These are phyloP conservation scores for Herpetospermum pedunculosum DNA, from an alignment of 306 rosid species.

Conservation along the genomic window DNA sequence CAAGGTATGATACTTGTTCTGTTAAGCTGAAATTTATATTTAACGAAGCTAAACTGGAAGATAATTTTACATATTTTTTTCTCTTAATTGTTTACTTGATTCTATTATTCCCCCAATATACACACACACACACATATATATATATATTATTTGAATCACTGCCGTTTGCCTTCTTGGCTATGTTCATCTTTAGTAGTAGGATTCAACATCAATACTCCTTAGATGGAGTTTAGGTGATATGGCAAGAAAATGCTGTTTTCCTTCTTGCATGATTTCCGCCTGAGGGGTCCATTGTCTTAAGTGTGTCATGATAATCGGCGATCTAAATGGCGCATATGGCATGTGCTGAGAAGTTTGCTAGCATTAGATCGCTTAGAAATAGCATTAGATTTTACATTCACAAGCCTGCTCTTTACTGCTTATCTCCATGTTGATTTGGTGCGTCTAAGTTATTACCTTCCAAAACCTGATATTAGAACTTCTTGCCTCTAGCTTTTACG, in stretches of 20 bases:
- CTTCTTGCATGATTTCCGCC: background rate
- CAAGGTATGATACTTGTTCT: slow-evolving; percentile 45
- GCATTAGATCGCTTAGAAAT: background rate
- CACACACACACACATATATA: too few relatives aligned
- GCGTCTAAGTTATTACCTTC: background rate
- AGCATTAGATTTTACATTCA: background rate
- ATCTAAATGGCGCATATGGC: background rate
- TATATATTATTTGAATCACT: too few relatives aligned
- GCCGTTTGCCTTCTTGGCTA: background rate
- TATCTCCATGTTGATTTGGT: background rate
- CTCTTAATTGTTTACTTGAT: background rate
- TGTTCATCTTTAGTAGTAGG: background rate
- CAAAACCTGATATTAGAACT: background rate
- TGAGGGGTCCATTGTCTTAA: background rate
- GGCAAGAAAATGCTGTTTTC: background rate
- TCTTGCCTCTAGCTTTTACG: background rate
- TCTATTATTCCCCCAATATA: too few relatives aligned
- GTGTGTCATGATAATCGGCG: background rate
- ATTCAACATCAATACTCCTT: background rate
- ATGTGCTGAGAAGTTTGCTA: background rate
- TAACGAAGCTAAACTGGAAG: background rate
- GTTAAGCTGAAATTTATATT: background rate
- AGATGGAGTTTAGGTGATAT: background rate
- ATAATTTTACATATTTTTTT: background rate
- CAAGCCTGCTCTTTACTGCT: background rate